Conservation (phyloP, 2,329 filamentous ascomycete species). For the Coniochaeta sp. region DNA sequence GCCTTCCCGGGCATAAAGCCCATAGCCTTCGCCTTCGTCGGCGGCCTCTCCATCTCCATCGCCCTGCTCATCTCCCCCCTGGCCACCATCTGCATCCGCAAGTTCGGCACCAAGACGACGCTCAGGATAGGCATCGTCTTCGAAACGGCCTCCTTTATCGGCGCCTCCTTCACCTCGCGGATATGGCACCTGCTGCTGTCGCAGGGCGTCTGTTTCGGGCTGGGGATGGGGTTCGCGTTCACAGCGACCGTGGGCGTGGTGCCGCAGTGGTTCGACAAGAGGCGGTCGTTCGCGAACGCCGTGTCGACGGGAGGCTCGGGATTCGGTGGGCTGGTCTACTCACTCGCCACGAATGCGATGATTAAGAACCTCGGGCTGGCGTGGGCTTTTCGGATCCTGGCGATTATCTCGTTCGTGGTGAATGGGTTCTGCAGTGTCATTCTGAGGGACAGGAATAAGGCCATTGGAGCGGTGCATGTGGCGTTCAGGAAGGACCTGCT, state of each 20-base stretch:
- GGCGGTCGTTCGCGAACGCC: constrained; percentile 63
- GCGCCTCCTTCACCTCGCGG: constrained; percentile 59
- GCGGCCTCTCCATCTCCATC: constrained; percentile 58
- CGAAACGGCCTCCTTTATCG: constrained; percentile 58
- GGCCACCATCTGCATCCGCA: constrained; percentile 53
- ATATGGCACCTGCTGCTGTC: constrained; percentile 73
- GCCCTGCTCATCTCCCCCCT: constrained; percentile 64
- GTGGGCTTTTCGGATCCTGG: constrained; percentile 62
- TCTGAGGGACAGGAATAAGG: constrained; percentile 64
- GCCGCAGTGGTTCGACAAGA: constrained; percentile 67
- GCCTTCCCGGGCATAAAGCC: constrained; percentile 56
- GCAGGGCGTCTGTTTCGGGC: constrained; percentile 71
- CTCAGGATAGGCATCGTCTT: constrained; percentile 59
- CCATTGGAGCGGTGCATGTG: constrained; percentile 58
- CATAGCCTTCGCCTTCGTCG: constrained; percentile 72
- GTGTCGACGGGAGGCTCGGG: constrained; percentile 64
- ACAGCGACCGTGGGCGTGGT: constrained; percentile 61
- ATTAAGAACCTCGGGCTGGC: constrained; percentile 55
- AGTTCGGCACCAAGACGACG: constrained; percentile 56
- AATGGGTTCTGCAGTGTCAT: constrained; percentile 58
- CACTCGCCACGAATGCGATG: constrained; percentile 61
- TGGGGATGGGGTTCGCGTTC: constrained; percentile 72
- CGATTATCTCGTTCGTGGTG: constrained; percentile 55
- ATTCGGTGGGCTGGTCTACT: constrained; percentile 66
- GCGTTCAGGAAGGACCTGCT: constrained; percentile 61